A percentile compares a stretch with the other conserved stretches of the same genome.
phyloP scores from a whole-genome alignment of 192 early-diverging fungal genomes.

The Oehlia diaphana region DNA sequence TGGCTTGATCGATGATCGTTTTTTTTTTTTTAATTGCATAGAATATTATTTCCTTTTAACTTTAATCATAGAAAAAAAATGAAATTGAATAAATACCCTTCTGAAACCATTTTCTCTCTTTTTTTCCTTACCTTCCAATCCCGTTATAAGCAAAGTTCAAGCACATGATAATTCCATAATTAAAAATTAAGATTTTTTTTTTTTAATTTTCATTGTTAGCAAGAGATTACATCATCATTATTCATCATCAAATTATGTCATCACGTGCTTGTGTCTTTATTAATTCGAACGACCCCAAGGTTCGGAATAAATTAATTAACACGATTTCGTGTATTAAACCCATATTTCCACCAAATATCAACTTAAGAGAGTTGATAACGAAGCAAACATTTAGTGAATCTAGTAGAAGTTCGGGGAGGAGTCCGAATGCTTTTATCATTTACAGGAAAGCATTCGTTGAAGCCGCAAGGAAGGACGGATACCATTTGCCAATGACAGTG shows the following conservation, averaged over 20 bases:
- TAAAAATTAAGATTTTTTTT: not conserved
- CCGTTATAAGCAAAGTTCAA: not conserved
- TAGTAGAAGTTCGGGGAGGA: not conserved
- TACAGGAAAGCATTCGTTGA: slow-evolving; percentile 8
- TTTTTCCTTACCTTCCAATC: not conserved
- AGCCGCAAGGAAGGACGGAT: not conserved
- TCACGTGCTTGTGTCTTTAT: not conserved
- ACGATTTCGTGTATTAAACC: not conserved
- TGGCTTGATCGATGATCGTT: not conserved
- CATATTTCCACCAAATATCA: not conserved
- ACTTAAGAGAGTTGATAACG: not conserved
- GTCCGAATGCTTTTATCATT: slow-evolving; percentile 21
- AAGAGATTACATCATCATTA: no score
- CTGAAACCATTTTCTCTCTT: not conserved
- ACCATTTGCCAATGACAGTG: slow-evolving; percentile 14
- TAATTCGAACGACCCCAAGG: not conserved
- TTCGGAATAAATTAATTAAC: not conserved
- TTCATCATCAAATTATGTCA: not conserved
- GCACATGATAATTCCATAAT: not conserved
- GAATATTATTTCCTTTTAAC: not conserved
- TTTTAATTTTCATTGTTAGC: not conserved
- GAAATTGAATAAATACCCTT: not conserved
- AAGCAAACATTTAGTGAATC: not conserved
- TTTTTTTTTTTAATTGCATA: not conserved
- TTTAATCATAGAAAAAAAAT: not conserved